Evolutionary conservation across 768 basidiomycete genomes (phyloP), one percentile per base, ranked within the genome.

Genomic region (Pleurotus giganteus): DNA sequence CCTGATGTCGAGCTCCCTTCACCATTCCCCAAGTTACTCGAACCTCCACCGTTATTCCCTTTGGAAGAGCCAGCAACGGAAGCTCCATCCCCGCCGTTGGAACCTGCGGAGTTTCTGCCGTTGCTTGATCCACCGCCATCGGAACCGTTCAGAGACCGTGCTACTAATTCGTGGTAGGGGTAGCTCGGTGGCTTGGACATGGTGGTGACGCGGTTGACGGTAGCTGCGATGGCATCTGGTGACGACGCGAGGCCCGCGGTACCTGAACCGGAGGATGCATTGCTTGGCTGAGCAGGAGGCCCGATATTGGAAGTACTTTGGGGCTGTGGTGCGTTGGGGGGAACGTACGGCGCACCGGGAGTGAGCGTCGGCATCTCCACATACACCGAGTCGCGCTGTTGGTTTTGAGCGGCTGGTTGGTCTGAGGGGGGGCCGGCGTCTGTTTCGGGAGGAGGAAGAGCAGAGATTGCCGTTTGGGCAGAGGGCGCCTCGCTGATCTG

Each of bases 121-220:
- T 45, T 23, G 15, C 31, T 47, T 47, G 27, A 27, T n/a, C 11
- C 29, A 17, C 46, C 31, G 4, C 27, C 19, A 7, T 17, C n/a
- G 6, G 46, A 47, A 41, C 39, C 26, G 29, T n/a, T 17, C 26
- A 28, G 29, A 4, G 13, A 13, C 8, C 8, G 28, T 29, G n/a
- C n/a, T 7, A 27, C 2, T 17, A 51, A 24, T 37, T 51, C 49
- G 49, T 51, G 49, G 19, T 27, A 37, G 4, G 49, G 34, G 49
- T 51, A 51, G 49, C 49, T 51, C 27, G 49, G 49, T 5, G 49
- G 49, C 19, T 51, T 11, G 7, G 49, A 51, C 4, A 23, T 51
- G 8, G 49, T 51, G 11, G 9, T 29, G 19, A 34, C n/a, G 32
- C 49, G 49, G n/a, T 36, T n/a, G 13, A 51, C 32, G 21, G 21